Base-by-base conservation (phyloP, 192 early-diverging fungal species). In the Linderina pennispora region DNA sequence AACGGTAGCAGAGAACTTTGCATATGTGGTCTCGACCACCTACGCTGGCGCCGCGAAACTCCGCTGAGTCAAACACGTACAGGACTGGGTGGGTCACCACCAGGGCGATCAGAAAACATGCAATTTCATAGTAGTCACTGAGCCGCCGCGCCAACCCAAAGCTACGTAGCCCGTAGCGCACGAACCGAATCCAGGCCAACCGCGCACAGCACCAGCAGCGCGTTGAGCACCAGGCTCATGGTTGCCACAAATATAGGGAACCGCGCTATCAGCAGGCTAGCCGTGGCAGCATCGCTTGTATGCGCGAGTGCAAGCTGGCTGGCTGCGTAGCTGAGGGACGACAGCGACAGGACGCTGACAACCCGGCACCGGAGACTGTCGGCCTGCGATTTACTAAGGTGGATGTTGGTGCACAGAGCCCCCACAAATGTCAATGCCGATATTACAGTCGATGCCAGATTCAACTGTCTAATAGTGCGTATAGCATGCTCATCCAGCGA, bases 91-190 rank as follows among this genome's bases (percentile, higher is more conserved):
- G 62, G 46, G 50, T 58, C 46, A 57, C 46, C 2, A 34, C 26
- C 36, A 57, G 19, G 6, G 55, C 45, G 19, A 43, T 17, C 1
- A 45, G 24, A 40, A 58, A 35, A 22, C 55, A 53, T 2, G 13
- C 33, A 7, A 53, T 31, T 14, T 65, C 62, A 37, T 55, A 53
- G 19, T 24, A 58, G 17, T 43, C n/a, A 14, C 50, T 41, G 20
- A 58, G 36, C 18, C 46, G 38, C 17, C 37, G 50, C 8, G 62
- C 62, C 16, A 58, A 25, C 14, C 46, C 45, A 53, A 65, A 58
- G 33, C 55, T 65, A 17, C 55, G 62, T 18, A 65, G 46, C 16
- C 62, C 62, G 23, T 57, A 65, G 17, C 62, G 62, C 23, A 65
- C 50, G n/a, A 0, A 55, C 62, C 23, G 55, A 23, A 23, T 65